Percentiles rank a stretch among this genome's conserved stretches.
These are phyloP conservation scores for Penicillium fuscoglaucum DNA, from an alignment of 2,329 filamentous ascomycete species.

Conservation along the genomic window DNA sequence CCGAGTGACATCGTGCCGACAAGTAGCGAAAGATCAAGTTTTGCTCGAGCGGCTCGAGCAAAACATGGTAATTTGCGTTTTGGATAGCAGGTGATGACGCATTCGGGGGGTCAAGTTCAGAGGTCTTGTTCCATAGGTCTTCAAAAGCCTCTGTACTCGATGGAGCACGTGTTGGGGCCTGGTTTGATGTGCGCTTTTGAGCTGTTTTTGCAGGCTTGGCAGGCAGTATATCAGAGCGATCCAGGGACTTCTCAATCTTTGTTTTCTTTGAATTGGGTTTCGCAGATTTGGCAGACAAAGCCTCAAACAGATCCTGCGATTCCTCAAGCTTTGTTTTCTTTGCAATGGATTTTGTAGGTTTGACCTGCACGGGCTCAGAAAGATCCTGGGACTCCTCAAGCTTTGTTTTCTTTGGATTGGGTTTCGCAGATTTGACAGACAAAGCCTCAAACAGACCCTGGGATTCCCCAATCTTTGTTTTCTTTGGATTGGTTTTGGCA, in stretches of 20 bases:
- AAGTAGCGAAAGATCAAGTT: conserved; percentile 9
- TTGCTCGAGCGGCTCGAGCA: conserved; percentile 3
- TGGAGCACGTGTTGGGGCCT: background rate
- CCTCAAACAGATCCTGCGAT: background rate
- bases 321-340: background rate
- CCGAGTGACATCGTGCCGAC: conserved; percentile 9
- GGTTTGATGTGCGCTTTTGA: background rate
- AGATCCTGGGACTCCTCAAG: background rate
- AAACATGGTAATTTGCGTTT: background rate
- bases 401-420: background rate
- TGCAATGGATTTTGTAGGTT: background rate
- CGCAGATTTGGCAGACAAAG: background rate
- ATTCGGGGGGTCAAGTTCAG: background rate
- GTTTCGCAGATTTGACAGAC: background rate
- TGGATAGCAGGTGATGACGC: background rate
- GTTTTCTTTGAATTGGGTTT: background rate
- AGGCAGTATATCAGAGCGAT: background rate
- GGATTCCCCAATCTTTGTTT: background rate
- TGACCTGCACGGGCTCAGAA: background rate
- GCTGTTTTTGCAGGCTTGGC: background rate
- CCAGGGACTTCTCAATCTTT: background rate
- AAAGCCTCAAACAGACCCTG: background rate
- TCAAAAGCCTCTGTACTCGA: background rate
- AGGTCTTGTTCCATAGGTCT: background rate
- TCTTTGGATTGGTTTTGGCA: background rate